Conservation (phyloP, 176 grass and related monocot species). For the Melocanna baccifera region DNA sequence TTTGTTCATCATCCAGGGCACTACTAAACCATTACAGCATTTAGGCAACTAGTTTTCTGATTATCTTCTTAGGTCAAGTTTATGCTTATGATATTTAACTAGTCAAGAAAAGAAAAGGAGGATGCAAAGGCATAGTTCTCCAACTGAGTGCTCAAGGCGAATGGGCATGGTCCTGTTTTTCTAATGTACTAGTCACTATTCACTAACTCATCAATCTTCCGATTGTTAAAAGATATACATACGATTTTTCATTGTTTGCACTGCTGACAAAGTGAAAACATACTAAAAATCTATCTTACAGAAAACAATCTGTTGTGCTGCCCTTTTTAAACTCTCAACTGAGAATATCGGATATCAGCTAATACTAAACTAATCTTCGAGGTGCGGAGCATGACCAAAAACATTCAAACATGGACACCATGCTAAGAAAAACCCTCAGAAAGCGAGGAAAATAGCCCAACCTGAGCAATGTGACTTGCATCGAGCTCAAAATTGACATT, state of each 20-base stretch:
- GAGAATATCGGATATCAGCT: not conserved
- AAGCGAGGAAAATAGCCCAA: conserved; percentile 24
- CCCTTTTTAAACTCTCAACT: not conserved
- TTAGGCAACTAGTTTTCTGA: not conserved
- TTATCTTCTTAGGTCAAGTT: not conserved
- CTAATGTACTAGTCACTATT: not conserved
- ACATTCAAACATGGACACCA: conserved; percentile 1
- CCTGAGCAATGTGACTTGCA: conserved; percentile 78
- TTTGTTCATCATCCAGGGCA: not conserved
- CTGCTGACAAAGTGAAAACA: not conserved
- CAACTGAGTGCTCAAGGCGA: not conserved
- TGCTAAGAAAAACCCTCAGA: not conserved
- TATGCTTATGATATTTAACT: not conserved
- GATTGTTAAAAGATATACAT: not conserved
- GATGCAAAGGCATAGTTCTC: not conserved
- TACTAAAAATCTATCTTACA: not conserved
- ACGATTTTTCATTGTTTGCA: not conserved
- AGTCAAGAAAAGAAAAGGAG: conserved; percentile 1
- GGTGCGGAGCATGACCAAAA: not conserved
- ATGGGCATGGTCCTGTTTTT: not conserved
- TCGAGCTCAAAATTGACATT: conserved; percentile 81
- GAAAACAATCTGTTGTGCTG: not conserved
- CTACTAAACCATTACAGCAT: conserved; percentile 5
- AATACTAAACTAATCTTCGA: not conserved
- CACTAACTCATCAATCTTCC: conserved; percentile 15